Conservation (phyloP, 2,329 filamentous ascomycete genomes). For the Venturia asperata region DNA sequence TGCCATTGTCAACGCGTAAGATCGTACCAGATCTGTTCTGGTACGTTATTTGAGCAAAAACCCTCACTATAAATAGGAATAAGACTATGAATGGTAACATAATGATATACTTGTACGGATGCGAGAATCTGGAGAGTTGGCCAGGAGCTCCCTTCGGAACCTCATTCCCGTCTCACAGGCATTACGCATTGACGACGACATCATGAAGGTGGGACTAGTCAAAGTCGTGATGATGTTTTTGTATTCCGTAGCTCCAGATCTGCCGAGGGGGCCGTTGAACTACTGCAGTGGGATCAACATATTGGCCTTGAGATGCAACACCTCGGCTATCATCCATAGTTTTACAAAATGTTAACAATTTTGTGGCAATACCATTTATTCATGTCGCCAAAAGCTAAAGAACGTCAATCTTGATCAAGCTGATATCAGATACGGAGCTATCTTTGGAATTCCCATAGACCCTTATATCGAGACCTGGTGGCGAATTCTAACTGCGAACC, state of each 20-base stretch:
- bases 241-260: not conserved
- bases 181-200: conserved; percentile 12
- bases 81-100: not conserved
- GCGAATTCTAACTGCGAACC: no score
- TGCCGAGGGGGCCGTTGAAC: not conserved
- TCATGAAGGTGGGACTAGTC: not conserved
- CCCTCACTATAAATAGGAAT: not conserved
- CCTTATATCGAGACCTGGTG: no score
- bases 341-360: no score
- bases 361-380: no score
- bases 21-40: not conserved
- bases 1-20: conserved; percentile 3
- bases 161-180: not conserved
- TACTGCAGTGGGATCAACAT: no score
- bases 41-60: not conserved
- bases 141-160: not conserved
- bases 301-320: no score
- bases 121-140: not conserved
- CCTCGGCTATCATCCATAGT: no score
- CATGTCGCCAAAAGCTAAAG: no score
- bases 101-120: no score
- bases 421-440: no score
- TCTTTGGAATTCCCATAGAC: no score
- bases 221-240: not conserved
- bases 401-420: no score